Evolutionary conservation across 805 yeast genomes (phyloP), one percentile per base, ranked within the genome.

Genomic region (Candida rishiriensis): DNA sequence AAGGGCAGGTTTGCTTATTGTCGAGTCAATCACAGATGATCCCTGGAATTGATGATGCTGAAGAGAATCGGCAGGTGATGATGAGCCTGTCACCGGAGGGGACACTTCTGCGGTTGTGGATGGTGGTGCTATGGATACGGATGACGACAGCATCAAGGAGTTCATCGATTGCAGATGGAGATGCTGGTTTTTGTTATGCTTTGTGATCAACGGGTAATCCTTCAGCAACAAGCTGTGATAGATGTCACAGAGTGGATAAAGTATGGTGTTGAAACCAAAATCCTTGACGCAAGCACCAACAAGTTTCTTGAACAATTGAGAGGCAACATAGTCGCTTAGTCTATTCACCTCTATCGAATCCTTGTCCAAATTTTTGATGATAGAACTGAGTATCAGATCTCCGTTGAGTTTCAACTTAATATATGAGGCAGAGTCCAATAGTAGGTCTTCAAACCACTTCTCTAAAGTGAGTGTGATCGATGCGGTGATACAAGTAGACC

Each of bases 281-380:
- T 87, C 95, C 49, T 79, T 82, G 32, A 84, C 73, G 48, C 88
- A 75, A 10, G 84, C 81, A 2, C 93, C 95, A 16, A 85, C 57
- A 21, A 83, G 57, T 33, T 81, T 76, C 52, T 73, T 73, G 38
- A 85, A 65, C 3, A 85, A 64, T 41, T 78, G 71, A 0, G 75
- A 68, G 0, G 84, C 82, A 28, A 75, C 71, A 18, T 69, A 75
- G 46, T 79, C 81, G 42, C 65, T 70, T 30, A 79, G 51, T 49
- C 60, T 61, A 9, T 58, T 50, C 43, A 61, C 61, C 30, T 65
- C 68, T 2, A 61, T 43, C 8, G 64, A 61, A 2, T 69, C 63
- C 42, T 50, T 46, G 40, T 76, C 84, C 38, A 81, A 59, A 28
- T 71, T 70, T 41, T 75, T 68, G 55, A 76, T 64, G 44, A 76